phyloP scores from a whole-genome alignment of 1,284 basidiomycete genomes.

The Tranzscheliella williamsii region DNA sequence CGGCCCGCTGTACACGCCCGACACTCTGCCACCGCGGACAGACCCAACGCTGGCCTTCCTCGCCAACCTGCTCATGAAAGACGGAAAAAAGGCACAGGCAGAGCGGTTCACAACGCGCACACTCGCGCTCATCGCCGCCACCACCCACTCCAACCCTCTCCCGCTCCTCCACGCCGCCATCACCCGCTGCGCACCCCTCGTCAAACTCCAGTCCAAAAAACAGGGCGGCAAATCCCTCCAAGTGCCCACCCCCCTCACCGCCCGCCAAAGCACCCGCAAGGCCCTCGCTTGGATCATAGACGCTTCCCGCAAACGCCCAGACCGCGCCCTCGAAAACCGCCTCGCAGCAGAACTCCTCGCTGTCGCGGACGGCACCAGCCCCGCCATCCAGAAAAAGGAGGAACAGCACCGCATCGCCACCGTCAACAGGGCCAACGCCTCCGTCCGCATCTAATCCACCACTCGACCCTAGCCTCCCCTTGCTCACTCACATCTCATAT shows the following conservation, averaged over 20 bases:
- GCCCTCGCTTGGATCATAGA: constrained; percentile 62
- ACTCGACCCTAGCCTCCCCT: too few relatives aligned
- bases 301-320: constrained; percentile 61
- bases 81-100: constrained; percentile 62
- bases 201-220: constrained; percentile 60
- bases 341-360: constrained; percentile 61
- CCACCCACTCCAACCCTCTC: constrained; percentile 58
- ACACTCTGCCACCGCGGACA: constrained; percentile 38
- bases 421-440: constrained; percentile 70
- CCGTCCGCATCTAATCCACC: constrained; percentile 47
- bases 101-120: constrained; percentile 54
- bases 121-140: constrained; percentile 51
- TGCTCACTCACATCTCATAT: too few relatives aligned
- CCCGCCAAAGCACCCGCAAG: constrained; percentile 56
- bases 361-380: constrained; percentile 60
- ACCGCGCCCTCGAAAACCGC: constrained; percentile 58
- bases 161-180: constrained; percentile 60
- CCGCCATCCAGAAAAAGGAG: constrained; percentile 60
- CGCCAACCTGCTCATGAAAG: constrained; percentile 61
- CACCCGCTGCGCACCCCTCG: constrained; percentile 52
- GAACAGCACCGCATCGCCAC: constrained; percentile 72
- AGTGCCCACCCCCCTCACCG: constrained; percentile 60
- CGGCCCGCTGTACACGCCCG: constrained; percentile 28
- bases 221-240: constrained; percentile 60
- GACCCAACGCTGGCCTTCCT: constrained; percentile 58